Base-by-base conservation (phyloP, 257 asterid genomes). In the Scutellaria baicalensis region DNA sequence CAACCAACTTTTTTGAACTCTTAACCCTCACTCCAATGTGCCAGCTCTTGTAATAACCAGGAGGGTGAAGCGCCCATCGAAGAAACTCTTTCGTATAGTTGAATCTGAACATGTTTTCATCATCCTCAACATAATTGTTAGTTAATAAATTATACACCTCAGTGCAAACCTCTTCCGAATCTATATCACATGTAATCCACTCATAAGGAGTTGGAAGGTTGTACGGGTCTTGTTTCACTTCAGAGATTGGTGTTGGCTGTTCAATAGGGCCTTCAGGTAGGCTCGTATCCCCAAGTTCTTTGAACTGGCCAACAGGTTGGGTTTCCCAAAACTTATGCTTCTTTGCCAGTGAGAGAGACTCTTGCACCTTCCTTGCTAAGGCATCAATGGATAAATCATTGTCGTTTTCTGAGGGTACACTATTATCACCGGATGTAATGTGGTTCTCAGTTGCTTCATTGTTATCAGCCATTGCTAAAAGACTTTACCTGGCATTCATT, bases 291-390 rank as follows among this genome's bases (percentile, higher is more conserved):
- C 94, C 96, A 1, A 86, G 83, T 70, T 90, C 97, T 75, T 82
- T 90, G 71, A 90, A 90, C 74, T 90, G 96, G 13, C 92, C 92
- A 38, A 90, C 97, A 8, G 96, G 97, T 65, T 90, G 97, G 11
- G 94, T 86, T 79, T 90, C 97, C 97, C 97, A 90, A 76, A 90
- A 90, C 72, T 82, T 90, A 43, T 90, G 97, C 80, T 70, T 75
- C 84, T 82, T 87, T 9, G 89, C 79, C 14, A 84, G 86, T 2
- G 96, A 84, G 17, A 83, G 81, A 35, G 96, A 83, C 74, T 87
- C 91, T 77, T 84, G 96, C 44, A 80, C 88, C 76, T 81, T 66
- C 78, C 75, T 81, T 39, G 89, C 82, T 71, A 89, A 75, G 47
- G 85, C 76, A 64, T 79, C 93, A 47, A 84, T 77, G 42, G 89